These are phyloP conservation scores for Gliomastix tumulicola DNA, from an alignment of 2,329 filamentous ascomycete species.

Conservation along the genomic window DNA sequence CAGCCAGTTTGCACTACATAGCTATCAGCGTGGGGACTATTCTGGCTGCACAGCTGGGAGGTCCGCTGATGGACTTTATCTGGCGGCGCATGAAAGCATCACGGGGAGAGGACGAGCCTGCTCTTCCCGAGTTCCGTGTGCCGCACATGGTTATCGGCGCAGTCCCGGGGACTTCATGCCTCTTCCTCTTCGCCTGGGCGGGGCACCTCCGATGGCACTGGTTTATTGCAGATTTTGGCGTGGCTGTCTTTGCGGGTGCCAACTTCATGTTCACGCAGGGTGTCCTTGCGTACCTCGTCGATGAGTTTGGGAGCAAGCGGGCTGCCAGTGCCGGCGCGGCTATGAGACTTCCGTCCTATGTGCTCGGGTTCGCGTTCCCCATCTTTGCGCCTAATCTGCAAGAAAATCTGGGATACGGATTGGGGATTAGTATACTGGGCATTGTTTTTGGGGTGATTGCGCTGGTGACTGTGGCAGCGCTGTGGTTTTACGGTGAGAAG, in stretches of 20 bases:
- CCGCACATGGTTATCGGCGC: constrained; percentile 48
- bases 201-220: constrained; percentile 44
- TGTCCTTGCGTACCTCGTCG: constrained; percentile 48
- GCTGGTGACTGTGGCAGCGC: neutral
- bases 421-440: constrained; percentile 28
- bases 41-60: constrained; percentile 25
- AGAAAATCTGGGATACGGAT: constrained; percentile 31
- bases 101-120: constrained; percentile 5
- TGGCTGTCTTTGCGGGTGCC: constrained; percentile 43
- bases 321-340: constrained; percentile 37
- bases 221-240: constrained; percentile 52
- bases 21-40: constrained; percentile 36
- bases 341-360: constrained; percentile 42
- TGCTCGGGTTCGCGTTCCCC: constrained; percentile 48
- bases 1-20: constrained; percentile 42
- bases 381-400: constrained; percentile 40
- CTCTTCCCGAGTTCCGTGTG: constrained; percentile 40
- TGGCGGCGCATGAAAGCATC: constrained; percentile 15
- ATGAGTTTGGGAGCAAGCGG: constrained; percentile 29
- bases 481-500: neutral
- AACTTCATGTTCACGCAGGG: constrained; percentile 46
- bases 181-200: constrained; percentile 33
- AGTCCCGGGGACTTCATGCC: constrained; percentile 26
- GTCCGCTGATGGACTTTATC: constrained; percentile 27
- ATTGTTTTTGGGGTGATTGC: constrained; percentile 24